Conservation (phyloP, 1,139 yeast genomes). For the Yamadazyma dendronema region DNA sequence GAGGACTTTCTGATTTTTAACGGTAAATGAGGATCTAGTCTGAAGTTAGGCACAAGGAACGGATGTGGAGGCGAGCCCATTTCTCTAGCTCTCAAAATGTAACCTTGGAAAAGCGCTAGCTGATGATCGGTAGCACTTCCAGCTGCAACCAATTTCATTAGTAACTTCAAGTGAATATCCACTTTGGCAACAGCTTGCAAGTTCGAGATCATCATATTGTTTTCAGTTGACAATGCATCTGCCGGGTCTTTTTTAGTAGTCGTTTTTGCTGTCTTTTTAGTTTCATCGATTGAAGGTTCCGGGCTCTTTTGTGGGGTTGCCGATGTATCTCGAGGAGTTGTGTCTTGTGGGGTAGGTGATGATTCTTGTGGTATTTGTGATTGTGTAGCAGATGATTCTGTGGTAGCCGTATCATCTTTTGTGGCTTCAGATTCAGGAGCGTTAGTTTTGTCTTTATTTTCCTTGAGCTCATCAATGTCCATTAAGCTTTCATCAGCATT, state of each 20-base stretch:
- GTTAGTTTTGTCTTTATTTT: too few relatives aligned
- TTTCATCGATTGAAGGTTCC: too few relatives aligned
- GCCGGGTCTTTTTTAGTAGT: constrained; percentile 22
- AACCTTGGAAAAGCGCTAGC: constrained; percentile 74
- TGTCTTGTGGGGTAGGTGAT: background rate
- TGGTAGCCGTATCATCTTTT: background rate
- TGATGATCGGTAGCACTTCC: constrained; percentile 73
- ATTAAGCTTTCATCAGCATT: constrained; percentile 1
- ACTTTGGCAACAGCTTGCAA: constrained; percentile 77
- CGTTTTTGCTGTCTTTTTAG: constrained; percentile 1
- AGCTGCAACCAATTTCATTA: constrained; percentile 83
- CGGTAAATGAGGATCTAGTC: constrained; percentile 17
- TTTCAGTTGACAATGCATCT: constrained; percentile 59
- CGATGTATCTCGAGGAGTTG: background rate
- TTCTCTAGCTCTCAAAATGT: constrained; percentile 69
- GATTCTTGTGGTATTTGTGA: background rate
- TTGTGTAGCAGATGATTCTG: background rate
- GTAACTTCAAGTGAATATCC: constrained; percentile 60
- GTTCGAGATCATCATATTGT: constrained; percentile 78
- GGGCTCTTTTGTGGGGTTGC: background rate
- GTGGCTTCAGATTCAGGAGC: background rate
- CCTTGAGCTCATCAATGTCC: constrained; percentile 1
- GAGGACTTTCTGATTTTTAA: constrained; percentile 20
- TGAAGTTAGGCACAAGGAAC: constrained; percentile 14
- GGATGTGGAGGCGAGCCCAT: constrained; percentile 64